phyloP scores from a whole-genome alignment of 1,139 yeast genomes.

The Diutina catenulata region DNA sequence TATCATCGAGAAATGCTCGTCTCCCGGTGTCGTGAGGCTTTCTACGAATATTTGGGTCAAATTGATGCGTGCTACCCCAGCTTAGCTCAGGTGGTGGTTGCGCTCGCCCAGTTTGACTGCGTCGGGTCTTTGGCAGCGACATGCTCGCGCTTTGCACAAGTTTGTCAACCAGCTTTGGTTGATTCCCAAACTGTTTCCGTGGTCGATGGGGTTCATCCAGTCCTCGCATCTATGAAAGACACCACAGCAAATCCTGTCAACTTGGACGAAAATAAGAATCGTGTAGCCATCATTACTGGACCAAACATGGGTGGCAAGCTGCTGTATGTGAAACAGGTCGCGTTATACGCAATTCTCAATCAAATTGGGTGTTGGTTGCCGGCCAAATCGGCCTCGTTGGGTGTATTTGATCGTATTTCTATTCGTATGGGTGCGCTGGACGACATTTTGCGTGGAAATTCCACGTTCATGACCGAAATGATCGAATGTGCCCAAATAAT shows the following conservation, averaged over 20 bases:
- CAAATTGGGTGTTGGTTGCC: slow-evolving; percentile 38
- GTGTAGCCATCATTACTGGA: slow-evolving; percentile 57
- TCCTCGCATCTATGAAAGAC: slow-evolving; percentile 22
- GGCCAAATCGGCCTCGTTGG: slow-evolving; percentile 35
- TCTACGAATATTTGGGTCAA: slow-evolving; percentile 34
- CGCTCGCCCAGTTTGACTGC: slow-evolving; percentile 61
- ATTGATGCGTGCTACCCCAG: slow-evolving; percentile 36
- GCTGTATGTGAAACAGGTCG: slow-evolving; percentile 55
- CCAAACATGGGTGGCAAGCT: slow-evolving; percentile 77
- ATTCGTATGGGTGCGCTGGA: slow-evolving; percentile 68
- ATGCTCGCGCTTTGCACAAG: slow-evolving; percentile 31
- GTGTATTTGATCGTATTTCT: slow-evolving; percentile 46
- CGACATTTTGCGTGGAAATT: slow-evolving; percentile 53
- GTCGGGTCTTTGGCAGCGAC: slow-evolving; percentile 53
- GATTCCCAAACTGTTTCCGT: slow-evolving; percentile 43
- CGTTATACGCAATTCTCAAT: slow-evolving; percentile 41
- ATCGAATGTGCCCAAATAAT: slow-evolving; percentile 52
- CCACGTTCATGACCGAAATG: slow-evolving; percentile 71
- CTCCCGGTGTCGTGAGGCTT: slow-evolving; percentile 45
- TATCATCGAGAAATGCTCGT: slow-evolving; percentile 52
- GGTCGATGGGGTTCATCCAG: slow-evolving; percentile 64
- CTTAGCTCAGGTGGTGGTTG: slow-evolving; percentile 37
- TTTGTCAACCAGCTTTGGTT: slow-evolving; percentile 42
- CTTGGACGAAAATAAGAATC: slow-evolving; percentile 30
- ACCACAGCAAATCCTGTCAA: slow-evolving; percentile 65